Percentiles rank a stretch among this genome's conserved stretches.
Evolutionary conservation across 2,329 filamentous ascomycete genomes (phyloP).

Genomic region (Fusarium vanettenii): DNA sequence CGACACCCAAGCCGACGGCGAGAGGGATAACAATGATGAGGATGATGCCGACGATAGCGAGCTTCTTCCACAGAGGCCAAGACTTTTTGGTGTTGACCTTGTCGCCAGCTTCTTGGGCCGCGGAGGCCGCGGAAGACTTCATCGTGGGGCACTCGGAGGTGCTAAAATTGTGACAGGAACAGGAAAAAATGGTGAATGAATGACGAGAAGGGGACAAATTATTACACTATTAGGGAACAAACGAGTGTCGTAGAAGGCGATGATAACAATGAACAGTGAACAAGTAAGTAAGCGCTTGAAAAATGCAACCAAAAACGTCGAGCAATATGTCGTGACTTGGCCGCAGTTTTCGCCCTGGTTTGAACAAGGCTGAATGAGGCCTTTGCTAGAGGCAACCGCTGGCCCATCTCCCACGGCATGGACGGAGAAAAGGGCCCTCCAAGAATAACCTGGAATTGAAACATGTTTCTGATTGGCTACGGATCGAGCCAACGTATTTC

Average conservation of each 20-base stretch:
- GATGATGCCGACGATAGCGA: slow-evolving; percentile 42
- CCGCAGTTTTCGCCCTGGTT: not conserved
- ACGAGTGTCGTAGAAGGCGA: not conserved
- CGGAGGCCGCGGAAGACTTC: not conserved
- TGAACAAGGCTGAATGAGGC: not conserved
- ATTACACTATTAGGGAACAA: not conserved
- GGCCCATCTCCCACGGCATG: not conserved
- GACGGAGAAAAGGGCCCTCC: not conserved
- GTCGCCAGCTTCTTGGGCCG: not conserved
- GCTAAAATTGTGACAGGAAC: not conserved
- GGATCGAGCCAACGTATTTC: not conserved
- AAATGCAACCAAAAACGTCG: not conserved
- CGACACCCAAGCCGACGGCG: slow-evolving; percentile 68
- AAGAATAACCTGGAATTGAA: not conserved
- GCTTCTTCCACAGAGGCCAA: slow-evolving; percentile 48
- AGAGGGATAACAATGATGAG: slow-evolving; percentile 54
- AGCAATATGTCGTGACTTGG: not conserved
- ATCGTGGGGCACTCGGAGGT: slow-evolving; percentile 14
- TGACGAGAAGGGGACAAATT: not conserved
- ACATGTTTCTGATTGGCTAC: not conserved
- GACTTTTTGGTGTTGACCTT: slow-evolving; percentile 15
- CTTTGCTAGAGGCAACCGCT: not conserved
- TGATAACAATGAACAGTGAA: not conserved
- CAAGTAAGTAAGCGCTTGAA: not conserved
- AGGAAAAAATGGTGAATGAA: not conserved